phyloP scores from a whole-genome alignment of 495 filamentous ascomycete species.

The Penicillium roqueforti region DNA sequence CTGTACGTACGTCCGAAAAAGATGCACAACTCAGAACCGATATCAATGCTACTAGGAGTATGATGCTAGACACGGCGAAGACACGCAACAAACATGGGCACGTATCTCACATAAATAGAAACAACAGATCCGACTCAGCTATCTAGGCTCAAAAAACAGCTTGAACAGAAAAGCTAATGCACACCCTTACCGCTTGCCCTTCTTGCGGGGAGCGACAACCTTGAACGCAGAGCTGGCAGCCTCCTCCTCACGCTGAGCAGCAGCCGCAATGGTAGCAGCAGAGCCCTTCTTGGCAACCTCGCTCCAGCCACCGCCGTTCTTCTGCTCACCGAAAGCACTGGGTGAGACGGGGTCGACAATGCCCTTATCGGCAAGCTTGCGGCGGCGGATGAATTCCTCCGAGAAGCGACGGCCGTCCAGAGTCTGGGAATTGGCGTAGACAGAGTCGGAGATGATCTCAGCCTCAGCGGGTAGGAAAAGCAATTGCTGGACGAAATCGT shows the following conservation, averaged over 20 bases:
- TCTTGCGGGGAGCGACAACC: constrained; percentile 89
- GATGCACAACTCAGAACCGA: background rate
- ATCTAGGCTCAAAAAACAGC: background rate
- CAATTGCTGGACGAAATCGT: constrained; percentile 73
- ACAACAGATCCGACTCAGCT: background rate
- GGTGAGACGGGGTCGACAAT: constrained; percentile 55
- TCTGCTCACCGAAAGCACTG: constrained; percentile 42
- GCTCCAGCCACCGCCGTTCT: constrained; percentile 74
- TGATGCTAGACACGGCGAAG: background rate
- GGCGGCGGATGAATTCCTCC: constrained; percentile 88
- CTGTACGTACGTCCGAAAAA: background rate
- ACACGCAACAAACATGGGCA: background rate
- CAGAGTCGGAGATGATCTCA: constrained; percentile 79
- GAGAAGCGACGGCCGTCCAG: constrained; percentile 91
- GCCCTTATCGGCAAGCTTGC: constrained; percentile 87
- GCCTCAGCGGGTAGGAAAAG: constrained; percentile 69
- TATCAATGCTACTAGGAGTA: background rate
- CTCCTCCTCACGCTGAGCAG: constrained; percentile 47
- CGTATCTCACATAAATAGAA: background rate
- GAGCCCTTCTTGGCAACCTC: constrained; percentile 93
- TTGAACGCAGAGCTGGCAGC: constrained; percentile 66
- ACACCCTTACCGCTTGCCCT: constrained; percentile 65
- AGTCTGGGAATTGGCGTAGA: constrained; percentile 78
- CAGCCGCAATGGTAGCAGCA: constrained; percentile 29
- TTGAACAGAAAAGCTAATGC: background rate